Percentiles rank a stretch among this genome's conserved stretches.
These are phyloP conservation scores for Fraxinus paxiana DNA, from an alignment of 305 asterid species.

Conservation along the genomic window DNA sequence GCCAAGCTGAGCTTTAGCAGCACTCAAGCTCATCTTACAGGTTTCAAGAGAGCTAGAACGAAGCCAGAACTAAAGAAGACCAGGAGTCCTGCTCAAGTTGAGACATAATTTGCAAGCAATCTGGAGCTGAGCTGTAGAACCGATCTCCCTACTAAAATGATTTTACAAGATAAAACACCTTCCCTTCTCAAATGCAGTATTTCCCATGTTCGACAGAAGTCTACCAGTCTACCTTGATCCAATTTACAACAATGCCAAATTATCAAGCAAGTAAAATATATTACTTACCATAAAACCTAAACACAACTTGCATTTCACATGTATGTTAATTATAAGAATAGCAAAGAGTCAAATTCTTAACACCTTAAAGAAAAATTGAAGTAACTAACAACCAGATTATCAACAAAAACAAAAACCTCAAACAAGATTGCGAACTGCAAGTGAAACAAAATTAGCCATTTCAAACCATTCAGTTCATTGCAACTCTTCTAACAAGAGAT, in stretches of 20 bases:
- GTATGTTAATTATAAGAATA: background rate
- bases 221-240: background rate
- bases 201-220: background rate
- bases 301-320: background rate
- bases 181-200: background rate
- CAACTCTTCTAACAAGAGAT: constrained; percentile 19
- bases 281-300: background rate
- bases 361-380: background rate
- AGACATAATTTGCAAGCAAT: background rate
- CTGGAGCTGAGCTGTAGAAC: background rate
- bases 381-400: background rate
- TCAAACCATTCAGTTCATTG: constrained; percentile 15
- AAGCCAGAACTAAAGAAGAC: background rate
- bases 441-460: constrained; percentile 10
- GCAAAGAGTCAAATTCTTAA: background rate
- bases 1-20: background rate
- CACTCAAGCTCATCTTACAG: background rate
- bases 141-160: background rate
- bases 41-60: background rate
- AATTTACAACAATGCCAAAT: background rate
- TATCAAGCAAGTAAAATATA: background rate
- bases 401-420: background rate
- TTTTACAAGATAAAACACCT: background rate
- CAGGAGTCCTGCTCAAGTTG: background rate
- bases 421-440: constrained; percentile 8